Percentiles rank a stretch among this genome's conserved stretches.
Conservation (phyloP, 2,329 filamentous ascomycete genomes). For the Paecilomyces sp. region DNA sequence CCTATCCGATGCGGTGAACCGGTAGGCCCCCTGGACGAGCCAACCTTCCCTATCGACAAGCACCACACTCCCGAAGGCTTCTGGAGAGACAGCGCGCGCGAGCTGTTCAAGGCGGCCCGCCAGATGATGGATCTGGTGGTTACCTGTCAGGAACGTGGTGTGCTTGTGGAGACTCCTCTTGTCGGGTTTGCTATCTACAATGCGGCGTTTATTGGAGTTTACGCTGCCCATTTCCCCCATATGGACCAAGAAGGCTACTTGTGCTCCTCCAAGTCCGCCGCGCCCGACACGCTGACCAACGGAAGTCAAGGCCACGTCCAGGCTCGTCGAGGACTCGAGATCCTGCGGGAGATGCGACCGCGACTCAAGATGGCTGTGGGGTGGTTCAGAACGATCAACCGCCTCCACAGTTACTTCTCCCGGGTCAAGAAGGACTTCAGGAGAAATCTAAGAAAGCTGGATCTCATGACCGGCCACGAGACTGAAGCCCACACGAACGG, state of each 20-base stretch:
- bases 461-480: slow-evolving; percentile 18
- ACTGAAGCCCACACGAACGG: slow-evolving; percentile 22
- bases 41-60: slow-evolving; percentile 37
- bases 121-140: slow-evolving; percentile 48
- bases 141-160: slow-evolving; percentile 44
- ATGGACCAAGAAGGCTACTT: slow-evolving; percentile 49
- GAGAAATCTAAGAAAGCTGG: slow-evolving; percentile 24
- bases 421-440: slow-evolving; percentile 32
- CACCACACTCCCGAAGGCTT: slow-evolving; percentile 40
- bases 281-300: slow-evolving; percentile 13
- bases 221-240: slow-evolving; percentile 47
- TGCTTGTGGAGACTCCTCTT: slow-evolving; percentile 49
- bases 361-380: slow-evolving; percentile 33
- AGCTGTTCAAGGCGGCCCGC: slow-evolving; percentile 46
- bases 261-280: slow-evolving; percentile 20
- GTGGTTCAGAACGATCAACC: slow-evolving; percentile 39
- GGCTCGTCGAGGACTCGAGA: slow-evolving; percentile 31
- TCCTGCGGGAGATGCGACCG: slow-evolving; percentile 33
- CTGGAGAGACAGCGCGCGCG: slow-evolving; percentile 44
- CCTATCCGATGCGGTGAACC: slow-evolving; percentile 44
- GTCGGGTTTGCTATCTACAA: slow-evolving; percentile 50
- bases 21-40: slow-evolving; percentile 47
- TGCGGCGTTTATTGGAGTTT: slow-evolving; percentile 45
- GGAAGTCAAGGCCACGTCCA: slow-evolving; percentile 24
- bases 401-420: slow-evolving; percentile 33